Base-by-base conservation (phyloP, 1,284 basidiomycete genomes). In the Vanrija sp. region DNA sequence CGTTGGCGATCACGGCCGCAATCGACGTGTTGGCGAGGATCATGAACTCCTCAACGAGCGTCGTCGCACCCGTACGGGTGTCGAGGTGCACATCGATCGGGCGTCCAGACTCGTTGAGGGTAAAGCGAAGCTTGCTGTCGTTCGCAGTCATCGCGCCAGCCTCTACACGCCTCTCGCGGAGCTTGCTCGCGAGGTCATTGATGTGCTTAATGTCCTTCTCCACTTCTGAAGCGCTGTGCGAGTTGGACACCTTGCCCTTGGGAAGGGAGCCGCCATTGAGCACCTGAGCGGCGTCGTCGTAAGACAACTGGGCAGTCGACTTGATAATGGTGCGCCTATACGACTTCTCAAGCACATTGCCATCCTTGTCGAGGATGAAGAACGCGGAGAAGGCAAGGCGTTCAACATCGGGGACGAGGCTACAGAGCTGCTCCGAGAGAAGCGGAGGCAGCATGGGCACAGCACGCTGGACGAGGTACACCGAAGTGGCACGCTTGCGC, bases 371-470 rank as follows among this genome's bases (percentile, higher is more conserved):
- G 78, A 98, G 82, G 5, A 88, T 94, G 73, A 97, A 94, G 63
- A 91, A 77, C 52, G 86, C 84, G 8, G 91, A 88, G 80, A 97
- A 96, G 3, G 93, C 83, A 45, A 98, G 83, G 55, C 94, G 86
- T 61, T 98, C 95, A 62, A 86, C 82, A 16, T 86, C 87, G 6
- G 93, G 91, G 44, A 86, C 82, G 50, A 98, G 83, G 78, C 90
- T 94, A 80, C 96, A 98, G 21, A 95, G 82, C 68, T 95, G 85
- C 74, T 97, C 93, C 68, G 87, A 89, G 40, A 98, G 80, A 10
- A 86, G 81, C 25, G 92, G 91, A 1, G 95, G 95, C 6, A 98
- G 81, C 95, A 98, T 98, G 0, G 94, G 93, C 10, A 98, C 92
- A 28, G 89, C 86, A 45, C 93, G 86, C 74, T 98, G 95, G 42